Evolutionary conservation across 1,139 yeast genomes (phyloP).

Genomic region (Kodamaea plutei): DNA sequence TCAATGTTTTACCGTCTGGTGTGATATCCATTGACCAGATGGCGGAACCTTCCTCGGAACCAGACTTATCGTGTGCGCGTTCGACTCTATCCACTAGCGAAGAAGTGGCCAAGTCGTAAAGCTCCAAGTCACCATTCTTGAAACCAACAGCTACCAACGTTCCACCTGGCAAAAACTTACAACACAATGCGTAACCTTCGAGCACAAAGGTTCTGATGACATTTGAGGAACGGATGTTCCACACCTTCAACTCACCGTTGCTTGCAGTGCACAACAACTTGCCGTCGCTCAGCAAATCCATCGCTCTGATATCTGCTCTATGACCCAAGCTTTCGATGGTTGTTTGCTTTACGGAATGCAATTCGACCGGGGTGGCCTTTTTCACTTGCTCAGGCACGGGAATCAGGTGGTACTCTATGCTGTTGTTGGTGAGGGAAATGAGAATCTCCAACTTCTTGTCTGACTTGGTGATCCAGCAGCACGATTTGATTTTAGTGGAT

Average conservation of each 20-base stretch:
- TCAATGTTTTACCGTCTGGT: slow-evolving; percentile 77
- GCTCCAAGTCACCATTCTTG: slow-evolving; percentile 77
- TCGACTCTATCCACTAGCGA: slow-evolving; percentile 60
- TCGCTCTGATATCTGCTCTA: slow-evolving; percentile 80
- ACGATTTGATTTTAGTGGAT: slow-evolving; percentile 51
- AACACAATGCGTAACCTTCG: slow-evolving; percentile 81
- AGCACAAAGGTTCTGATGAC: slow-evolving; percentile 73
- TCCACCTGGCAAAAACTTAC: slow-evolving; percentile 89
- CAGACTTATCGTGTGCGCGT: slow-evolving; percentile 54
- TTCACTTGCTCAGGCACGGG: slow-evolving; percentile 44
- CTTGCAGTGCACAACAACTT: slow-evolving; percentile 84
- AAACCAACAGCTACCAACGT: slow-evolving; percentile 85
- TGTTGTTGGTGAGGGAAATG: slow-evolving; percentile 65
- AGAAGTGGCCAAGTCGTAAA: slow-evolving; percentile 84
- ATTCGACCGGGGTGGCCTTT: slow-evolving; percentile 41
- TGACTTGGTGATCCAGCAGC: slow-evolving; percentile 48
- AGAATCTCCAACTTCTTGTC: slow-evolving; percentile 54
- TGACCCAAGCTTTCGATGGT: slow-evolving; percentile 79
- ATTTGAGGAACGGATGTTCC: slow-evolving; percentile 73
- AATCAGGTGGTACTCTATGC: slow-evolving; percentile 64
- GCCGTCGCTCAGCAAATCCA: slow-evolving; percentile 78
- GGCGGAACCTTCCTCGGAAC: slow-evolving; percentile 59
- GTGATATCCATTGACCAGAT: slow-evolving; percentile 90
- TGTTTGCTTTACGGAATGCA: slow-evolving; percentile 36
- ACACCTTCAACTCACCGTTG: slow-evolving; percentile 80